Evolutionary conservation across 192 early-diverging fungal species (phyloP).

Genomic region (Backusella circina): DNA sequence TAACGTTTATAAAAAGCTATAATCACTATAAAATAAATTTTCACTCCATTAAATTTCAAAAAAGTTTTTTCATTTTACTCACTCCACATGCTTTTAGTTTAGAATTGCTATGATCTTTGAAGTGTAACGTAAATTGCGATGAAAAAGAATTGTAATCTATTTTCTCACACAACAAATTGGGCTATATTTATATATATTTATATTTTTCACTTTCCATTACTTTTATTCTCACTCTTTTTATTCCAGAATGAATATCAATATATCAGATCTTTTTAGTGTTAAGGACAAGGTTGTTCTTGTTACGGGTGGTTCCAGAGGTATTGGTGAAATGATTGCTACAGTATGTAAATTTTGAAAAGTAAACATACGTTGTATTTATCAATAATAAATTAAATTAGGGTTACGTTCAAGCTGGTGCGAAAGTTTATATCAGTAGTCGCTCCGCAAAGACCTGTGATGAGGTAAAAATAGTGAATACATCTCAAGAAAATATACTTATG

Average conservation of each 20-base stretch:
- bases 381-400: slow-evolving; percentile 34
- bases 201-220: background rate
- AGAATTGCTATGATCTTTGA: background rate
- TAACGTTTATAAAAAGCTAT: no score
- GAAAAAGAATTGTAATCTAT: background rate
- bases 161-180: background rate
- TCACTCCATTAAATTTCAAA: no score
- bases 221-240: background rate
- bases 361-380: background rate
- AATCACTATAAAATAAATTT: no score
- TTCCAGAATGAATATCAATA: background rate
- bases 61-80: no score
- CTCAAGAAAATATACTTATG: background rate
- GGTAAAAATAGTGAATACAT: slow-evolving; percentile 17
- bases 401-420: slow-evolving; percentile 84
- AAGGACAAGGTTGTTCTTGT: slow-evolving; percentile 58
- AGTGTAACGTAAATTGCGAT: background rate
- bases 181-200: background rate
- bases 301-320: slow-evolving; percentile 70
- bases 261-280: background rate
- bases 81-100: background rate
- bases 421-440: slow-evolving; percentile 90
- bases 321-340: slow-evolving; percentile 51
- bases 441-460: slow-evolving; percentile 57
- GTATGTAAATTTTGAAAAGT: slow-evolving; percentile 7